Evolutionary conservation across 208 protist species (phyloP).

Genomic region (Leishmania lainsoni): DNA sequence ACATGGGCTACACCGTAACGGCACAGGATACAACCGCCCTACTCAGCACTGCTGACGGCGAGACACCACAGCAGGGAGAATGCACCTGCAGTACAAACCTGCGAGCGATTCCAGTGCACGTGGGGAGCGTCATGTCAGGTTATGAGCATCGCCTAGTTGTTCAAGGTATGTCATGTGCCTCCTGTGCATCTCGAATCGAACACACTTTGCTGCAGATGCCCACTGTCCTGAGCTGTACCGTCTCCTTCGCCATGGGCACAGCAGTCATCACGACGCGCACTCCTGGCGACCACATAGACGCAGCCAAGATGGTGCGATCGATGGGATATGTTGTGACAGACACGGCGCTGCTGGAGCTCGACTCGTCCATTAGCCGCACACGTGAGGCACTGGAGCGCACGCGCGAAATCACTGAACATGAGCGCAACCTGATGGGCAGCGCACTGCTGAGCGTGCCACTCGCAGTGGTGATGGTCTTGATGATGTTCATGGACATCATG

Average conservation of each 20-base stretch:
- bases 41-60: conserved; percentile 17
- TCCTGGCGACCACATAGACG: conserved; percentile 14
- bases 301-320: conserved; percentile 38
- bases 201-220: conserved; percentile 31
- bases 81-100: conserved; percentile 34
- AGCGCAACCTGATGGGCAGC: conserved; percentile 45
- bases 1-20: conserved; percentile 41
- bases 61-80: conserved; percentile 13
- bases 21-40: conserved; percentile 26
- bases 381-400: conserved; percentile 64
- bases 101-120: conserved; percentile 19
- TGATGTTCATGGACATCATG: conserved; percentile 46
- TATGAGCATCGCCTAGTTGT: conserved; percentile 50
- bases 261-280: conserved; percentile 35
- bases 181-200: conserved; percentile 90
- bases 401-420: conserved; percentile 62
- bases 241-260: conserved; percentile 75
- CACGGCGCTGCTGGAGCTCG: conserved; percentile 14
- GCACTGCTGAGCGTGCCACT: conserved; percentile 71
- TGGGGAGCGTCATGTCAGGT: conserved; percentile 15
- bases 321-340: conserved; percentile 46
- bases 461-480: conserved; percentile 67
- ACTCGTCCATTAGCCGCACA: conserved; percentile 33
- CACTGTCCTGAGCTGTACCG: conserved; percentile 51
- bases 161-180: conserved; percentile 92